Percentiles rank a stretch among this genome's conserved stretches.
phyloP scores from a whole-genome alignment of 352 stramenopile genomes.

The Phytophthora sp. region DNA sequence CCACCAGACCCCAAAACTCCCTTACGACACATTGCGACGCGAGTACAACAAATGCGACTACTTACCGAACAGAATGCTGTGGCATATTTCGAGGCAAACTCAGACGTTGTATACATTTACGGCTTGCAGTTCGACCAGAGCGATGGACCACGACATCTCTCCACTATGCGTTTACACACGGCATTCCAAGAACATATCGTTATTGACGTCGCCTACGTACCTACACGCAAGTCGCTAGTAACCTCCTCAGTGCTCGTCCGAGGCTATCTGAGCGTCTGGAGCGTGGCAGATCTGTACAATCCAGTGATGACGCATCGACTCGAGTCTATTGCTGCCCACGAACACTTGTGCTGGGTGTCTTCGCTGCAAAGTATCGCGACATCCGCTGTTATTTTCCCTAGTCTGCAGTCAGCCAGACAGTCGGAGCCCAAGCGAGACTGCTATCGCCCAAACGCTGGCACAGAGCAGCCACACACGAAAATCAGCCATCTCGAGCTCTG shows the following conservation, averaged over 20 bases:
- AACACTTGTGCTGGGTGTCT: conserved; percentile 64
- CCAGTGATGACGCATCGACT: conserved; percentile 73
- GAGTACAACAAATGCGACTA: conserved; percentile 61
- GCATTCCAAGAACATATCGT: conserved; percentile 76
- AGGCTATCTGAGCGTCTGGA: conserved; percentile 71
- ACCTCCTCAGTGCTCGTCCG: conserved; percentile 62
- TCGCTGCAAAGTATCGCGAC: conserved; percentile 57
- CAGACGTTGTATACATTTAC: conserved; percentile 78
- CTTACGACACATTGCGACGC: conserved; percentile 48
- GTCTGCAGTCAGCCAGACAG: conserved; percentile 21
- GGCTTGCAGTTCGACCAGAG: conserved; percentile 65
- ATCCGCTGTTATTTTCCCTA: conserved; percentile 56
- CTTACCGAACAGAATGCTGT: conserved; percentile 58
- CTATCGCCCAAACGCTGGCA: conserved; percentile 41
- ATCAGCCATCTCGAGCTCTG: conserved; percentile 65
- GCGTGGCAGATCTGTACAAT: conserved; percentile 50
- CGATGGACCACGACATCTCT: conserved; percentile 63
- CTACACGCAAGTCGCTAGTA: conserved; percentile 46
- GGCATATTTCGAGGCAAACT: conserved; percentile 69
- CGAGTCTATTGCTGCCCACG: conserved; percentile 56
- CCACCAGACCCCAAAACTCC: conserved; percentile 60
- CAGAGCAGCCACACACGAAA: conserved; percentile 46
- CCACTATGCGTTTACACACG: conserved; percentile 73
- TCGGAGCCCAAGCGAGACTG: conserved; percentile 27
- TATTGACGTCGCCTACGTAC: conserved; percentile 64